Evolutionary conservation across 352 stramenopile genomes (phyloP).

Genomic region (Phytophthora pluvialis): DNA sequence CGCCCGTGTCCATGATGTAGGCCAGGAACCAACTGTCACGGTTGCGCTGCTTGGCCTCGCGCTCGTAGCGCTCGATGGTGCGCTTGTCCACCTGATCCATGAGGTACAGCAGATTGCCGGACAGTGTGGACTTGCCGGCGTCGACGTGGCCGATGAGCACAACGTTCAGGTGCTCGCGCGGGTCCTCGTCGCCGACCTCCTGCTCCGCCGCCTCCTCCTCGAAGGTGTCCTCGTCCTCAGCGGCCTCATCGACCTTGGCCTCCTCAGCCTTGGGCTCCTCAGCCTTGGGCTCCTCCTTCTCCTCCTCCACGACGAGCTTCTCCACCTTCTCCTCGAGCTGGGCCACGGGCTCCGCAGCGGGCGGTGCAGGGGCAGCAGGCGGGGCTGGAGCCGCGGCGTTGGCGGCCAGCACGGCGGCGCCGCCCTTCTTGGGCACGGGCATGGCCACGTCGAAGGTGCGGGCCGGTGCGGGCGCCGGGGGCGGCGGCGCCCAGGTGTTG

Average conservation of each 20-base stretch:
- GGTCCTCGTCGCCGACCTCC: conserved; percentile 92
- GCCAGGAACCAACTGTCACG: conserved; percentile 94
- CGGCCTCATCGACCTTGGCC: conserved; percentile 33
- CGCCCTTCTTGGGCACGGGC: conserved; percentile 77
- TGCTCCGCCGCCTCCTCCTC: conserved; percentile 46
- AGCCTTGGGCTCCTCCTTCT: conserved; percentile 34
- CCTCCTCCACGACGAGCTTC: conserved; percentile 30
- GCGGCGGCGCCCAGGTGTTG: conserved; percentile 63
- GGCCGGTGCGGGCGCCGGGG: conserved; percentile 45
- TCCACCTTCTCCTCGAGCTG: conserved; percentile 42
- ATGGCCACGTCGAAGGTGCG: conserved; percentile 70
- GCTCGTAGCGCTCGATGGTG: conserved; percentile 99
- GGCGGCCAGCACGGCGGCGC: conserved; percentile 43
- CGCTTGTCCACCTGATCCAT: conserved; percentile 99
- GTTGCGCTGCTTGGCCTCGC: conserved; percentile 95
- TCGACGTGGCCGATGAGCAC: conserved; percentile 99
- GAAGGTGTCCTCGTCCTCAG: conserved; percentile 63
- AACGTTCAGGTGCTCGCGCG: conserved; percentile 98
- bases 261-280: conserved; percentile 46
- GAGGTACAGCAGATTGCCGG: conserved; percentile 98
- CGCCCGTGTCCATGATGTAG: conserved; percentile 99
- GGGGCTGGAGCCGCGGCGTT: conserved; percentile 24
- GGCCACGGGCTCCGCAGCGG: conserved; percentile 30
- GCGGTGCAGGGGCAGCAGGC: conserved; percentile 27
- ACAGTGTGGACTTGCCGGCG: conserved; percentile 98